Base-by-base conservation (phyloP, 1,284 basidiomycete genomes). In the Sphagnurus paluster region DNA sequence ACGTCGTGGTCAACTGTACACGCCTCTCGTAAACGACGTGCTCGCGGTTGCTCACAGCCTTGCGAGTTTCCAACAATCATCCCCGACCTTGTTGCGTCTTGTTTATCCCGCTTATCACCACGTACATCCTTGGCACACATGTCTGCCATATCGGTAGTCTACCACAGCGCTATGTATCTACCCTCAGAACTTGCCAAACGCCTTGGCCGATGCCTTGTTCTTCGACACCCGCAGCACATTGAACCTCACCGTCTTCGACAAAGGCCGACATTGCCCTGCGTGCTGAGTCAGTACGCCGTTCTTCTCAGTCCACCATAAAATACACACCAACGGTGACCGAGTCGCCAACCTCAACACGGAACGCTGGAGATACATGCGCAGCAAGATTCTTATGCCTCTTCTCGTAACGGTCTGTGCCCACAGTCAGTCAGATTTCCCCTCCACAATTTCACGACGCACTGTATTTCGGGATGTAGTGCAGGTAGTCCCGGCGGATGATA, bases 391-490 rank as follows among this genome's bases (percentile, higher is more conserved):
- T 97, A 84, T 99, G 97, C 64, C 93, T 78, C 76, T 95, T 95
- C 77, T 95, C 92, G 71, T 94, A 95, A 77, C 92, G 91, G 77
- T 90, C 89, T 91, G 59, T 19, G 17, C 21, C 33, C 38, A 49
- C 26, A 14, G 46, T 49, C 33, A 46, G 50, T 62, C 42, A 57
- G 49, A 23, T 17, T 2, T 14, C 17, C 11, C 10, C 17, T 20
- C n/a, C 13, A 17, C 3, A 37, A 11, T 10, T 17, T 7, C 36
- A 11, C 16, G 16, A 74, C 75, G 57, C 66, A 92, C 90, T 93
- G 85, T 99, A 99, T 82, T 99, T 99, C 62, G 95, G 93, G 67
- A 99, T 85, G 75, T 92, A 99, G 79, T 98, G 97, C 46, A 96
- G 85, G 73, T 98, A 99, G 71, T 99, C 97, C 66, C 97, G 82